Evolutionary conservation across 2,329 filamentous ascomycete species (phyloP).

Genomic region (Myriosclerotinia curreyana): DNA sequence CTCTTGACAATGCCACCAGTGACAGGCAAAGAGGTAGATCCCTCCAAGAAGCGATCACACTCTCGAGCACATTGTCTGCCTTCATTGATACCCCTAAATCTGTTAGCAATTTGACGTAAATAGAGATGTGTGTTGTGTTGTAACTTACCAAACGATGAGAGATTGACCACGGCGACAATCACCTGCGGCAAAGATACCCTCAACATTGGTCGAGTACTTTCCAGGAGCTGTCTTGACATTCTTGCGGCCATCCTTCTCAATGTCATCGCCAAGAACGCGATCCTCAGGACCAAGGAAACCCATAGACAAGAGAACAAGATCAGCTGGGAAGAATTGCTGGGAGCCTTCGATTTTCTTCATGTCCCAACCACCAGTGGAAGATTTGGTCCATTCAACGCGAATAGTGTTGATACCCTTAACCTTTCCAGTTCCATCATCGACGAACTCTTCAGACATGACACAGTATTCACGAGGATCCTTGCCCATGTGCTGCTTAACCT

Average conservation of each 20-base stretch:
- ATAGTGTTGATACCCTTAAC: constrained; percentile 96
- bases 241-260: constrained; percentile 89
- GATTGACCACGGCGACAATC: constrained; percentile 95
- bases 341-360: constrained; percentile 96
- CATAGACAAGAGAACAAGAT: constrained; percentile 93
- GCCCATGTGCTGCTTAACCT: constrained; percentile 94
- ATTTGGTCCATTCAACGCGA: constrained; percentile 94
- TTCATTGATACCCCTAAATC: constrained; percentile 84
- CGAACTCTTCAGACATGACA: constrained; percentile 97
- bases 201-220: constrained; percentile 82
- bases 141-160: constrained; percentile 84
- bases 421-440: constrained; percentile 79
- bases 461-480: constrained; percentile 96
- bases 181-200: constrained; percentile 88
- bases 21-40: constrained; percentile 75
- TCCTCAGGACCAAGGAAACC: constrained; percentile 94
- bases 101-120: constrained; percentile 40
- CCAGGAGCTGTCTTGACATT: constrained; percentile 92
- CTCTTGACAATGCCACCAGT: constrained; percentile 91
- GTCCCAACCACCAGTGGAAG: constrained; percentile 85
- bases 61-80: constrained; percentile 90
- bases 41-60: constrained; percentile 82
- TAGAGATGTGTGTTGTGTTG: constrained; percentile 4
- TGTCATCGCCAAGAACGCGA: constrained; percentile 77
- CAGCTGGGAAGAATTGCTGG: constrained; percentile 93